Conservation (phyloP, 2,329 filamentous ascomycete species). For the Venturia aucupariae region DNA sequence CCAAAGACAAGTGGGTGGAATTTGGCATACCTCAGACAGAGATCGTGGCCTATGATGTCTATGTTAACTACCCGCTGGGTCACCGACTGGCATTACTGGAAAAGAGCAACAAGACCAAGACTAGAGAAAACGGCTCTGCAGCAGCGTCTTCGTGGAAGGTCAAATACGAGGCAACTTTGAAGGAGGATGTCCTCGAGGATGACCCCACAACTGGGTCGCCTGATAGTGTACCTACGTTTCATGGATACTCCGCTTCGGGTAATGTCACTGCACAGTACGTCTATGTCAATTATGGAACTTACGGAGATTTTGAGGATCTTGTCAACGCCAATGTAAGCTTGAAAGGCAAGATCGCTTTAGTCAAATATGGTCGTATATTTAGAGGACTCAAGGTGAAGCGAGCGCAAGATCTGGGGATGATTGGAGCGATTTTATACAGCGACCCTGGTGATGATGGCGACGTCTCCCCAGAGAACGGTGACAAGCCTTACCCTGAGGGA, state of each 20-base stretch:
- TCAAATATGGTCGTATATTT: constrained; percentile 79
- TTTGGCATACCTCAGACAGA: constrained; percentile 37
- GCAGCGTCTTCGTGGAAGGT: constrained; percentile 45
- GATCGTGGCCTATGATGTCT: constrained; percentile 42
- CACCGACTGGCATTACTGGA: constrained; percentile 38
- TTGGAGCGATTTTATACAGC: constrained; percentile 74
- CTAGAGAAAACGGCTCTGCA: constrained; percentile 27
- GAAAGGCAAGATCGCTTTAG: constrained; percentile 76
- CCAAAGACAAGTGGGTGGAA: constrained; percentile 38
- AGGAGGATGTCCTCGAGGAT: constrained; percentile 76
- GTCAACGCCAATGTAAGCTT: constrained; percentile 64
- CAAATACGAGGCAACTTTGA: constrained; percentile 68
- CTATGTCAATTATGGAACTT: constrained; percentile 87
- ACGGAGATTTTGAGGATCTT: constrained; percentile 75
- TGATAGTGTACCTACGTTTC: constrained; percentile 78
- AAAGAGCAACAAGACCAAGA: constrained; percentile 32
- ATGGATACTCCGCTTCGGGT: constrained; percentile 86
- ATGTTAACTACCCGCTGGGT: constrained; percentile 42
- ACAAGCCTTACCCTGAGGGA: constrained; percentile 66
- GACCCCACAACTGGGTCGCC: constrained; percentile 67
- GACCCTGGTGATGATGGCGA: constrained; percentile 86
- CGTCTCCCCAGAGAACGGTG: constrained; percentile 71
- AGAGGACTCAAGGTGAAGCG: constrained; percentile 87
- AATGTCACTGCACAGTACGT: constrained; percentile 85
- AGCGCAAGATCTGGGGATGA: constrained; percentile 81